These are phyloP conservation scores for Sordariomycetes sp. DNA, from an alignment of 2,329 filamentous ascomycete species.

Conservation along the genomic window DNA sequence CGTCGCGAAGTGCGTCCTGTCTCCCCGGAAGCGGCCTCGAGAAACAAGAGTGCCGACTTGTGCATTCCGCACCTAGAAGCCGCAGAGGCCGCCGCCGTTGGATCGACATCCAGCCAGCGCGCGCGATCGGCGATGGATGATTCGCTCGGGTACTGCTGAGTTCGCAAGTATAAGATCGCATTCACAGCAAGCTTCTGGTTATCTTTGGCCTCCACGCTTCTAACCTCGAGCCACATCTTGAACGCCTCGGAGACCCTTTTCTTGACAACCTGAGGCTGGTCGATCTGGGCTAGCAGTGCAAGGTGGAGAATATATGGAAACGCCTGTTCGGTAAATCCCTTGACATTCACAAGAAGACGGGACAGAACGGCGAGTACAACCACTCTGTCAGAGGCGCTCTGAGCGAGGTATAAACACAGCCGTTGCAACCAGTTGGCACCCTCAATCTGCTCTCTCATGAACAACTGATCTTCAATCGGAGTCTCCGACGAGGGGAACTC, in stretches of 20 bases:
- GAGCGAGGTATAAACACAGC: constrained; percentile 28
- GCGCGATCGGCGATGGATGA: constrained; percentile 67
- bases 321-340: constrained; percentile 59
- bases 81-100: constrained; percentile 55
- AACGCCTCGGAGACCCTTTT: constrained; percentile 55
- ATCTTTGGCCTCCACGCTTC: constrained; percentile 30
- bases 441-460: constrained; percentile 28
- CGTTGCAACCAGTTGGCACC: constrained; percentile 48
- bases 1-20: constrained; percentile 49
- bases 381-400: constrained; percentile 3
- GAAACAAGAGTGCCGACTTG: constrained; percentile 75
- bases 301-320: constrained; percentile 83
- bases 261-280: constrained; percentile 48
- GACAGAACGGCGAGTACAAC: constrained; percentile 60
- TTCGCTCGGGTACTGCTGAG: constrained; percentile 66
- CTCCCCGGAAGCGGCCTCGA: constrained; percentile 51
- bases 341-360: constrained; percentile 53
- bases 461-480: constrained; percentile 13
- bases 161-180: constrained; percentile 77
- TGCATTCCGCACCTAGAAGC: constrained; percentile 74
- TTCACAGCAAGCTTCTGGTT: constrained; percentile 67
- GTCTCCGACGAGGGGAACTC: constrained; percentile 20
- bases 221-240: constrained; percentile 46
- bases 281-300: constrained; percentile 58
- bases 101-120: constrained; percentile 80